Evolutionary conservation across 1,139 yeast genomes (phyloP), one percentile per base, ranked within the genome.

Genomic region (Geotrichum aggregatum): DNA sequence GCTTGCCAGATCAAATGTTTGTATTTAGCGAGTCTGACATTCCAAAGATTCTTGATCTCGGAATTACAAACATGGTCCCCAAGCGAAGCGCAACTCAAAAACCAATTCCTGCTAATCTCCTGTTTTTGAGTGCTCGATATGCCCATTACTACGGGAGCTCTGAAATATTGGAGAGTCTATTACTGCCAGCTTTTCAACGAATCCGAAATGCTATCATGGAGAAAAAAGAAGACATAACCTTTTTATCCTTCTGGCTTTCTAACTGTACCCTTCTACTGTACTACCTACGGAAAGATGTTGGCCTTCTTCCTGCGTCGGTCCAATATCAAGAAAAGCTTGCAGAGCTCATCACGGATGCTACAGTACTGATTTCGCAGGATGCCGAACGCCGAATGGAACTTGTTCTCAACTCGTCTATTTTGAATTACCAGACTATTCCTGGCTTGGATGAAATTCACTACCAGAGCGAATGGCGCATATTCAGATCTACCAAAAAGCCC

Each of bases 401-500:
- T 28, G 62, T 66, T 7, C 56, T 74, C 24, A 71, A 69, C 47
- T 61, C 67, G n/a, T 68, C 75, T 35, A 62, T 74, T 50, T 64
- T 74, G 21, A 74, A 73, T 54, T 71, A 66, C 55, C 73, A 71
- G 35, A 71, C 74, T n/a, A 73, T 74, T 38, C 76, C 76, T 1
- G 77, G 76, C 1, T 59, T 74, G 48, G 71, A 69, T 40, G 65
- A 66, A 26, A 70, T 74, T 34, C 64, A 64, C 49, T 73, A 70
- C 60, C 74, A 72, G 51, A 66, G 69, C 44, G 76, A 73, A 47
- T 74, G 77, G 77, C 61, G 66, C 35, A 52, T 74, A 3, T 73
- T 74, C 62, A 58, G 65, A 24, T 52, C 59, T 33, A 21, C 36
- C 28, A 53, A 53, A 33, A 60, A 59, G 39, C 65, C 60, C 22